A percentile compares a stretch with the other conserved stretches of the same genome.
Conservation (phyloP, 495 filamentous ascomycete species). For the Hypoxylon lienhwacheense region DNA sequence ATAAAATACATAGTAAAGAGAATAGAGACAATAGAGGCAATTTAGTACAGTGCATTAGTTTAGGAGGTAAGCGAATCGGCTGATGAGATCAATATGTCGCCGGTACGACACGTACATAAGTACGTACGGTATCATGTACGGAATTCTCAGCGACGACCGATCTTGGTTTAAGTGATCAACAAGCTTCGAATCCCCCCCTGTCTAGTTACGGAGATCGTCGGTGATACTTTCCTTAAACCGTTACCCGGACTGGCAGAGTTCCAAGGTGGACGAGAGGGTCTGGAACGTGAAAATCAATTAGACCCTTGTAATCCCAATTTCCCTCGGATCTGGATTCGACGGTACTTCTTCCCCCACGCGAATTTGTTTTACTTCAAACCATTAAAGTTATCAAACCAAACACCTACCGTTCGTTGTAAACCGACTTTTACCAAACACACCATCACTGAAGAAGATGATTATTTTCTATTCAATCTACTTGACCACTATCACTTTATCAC, state of each 20-base stretch:
- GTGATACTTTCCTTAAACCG: slow-evolving; percentile 34
- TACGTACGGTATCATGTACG: slow-evolving; percentile 11
- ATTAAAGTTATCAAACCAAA: neutral
- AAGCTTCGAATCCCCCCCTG: slow-evolving; percentile 22
- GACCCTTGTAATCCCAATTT: slow-evolving; percentile 35
- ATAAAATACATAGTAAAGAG: too few species aligned
- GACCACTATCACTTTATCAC: too few species aligned
- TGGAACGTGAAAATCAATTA: slow-evolving; percentile 34
- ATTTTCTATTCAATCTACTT: too few species aligned
- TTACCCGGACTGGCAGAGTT: slow-evolving; percentile 33
- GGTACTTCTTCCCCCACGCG: slow-evolving; percentile 34
- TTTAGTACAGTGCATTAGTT: too few species aligned
- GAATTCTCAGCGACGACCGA: slow-evolving; percentile 23
- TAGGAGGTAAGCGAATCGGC: too few species aligned
- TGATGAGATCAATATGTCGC: too few species aligned
- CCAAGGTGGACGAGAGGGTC: slow-evolving; percentile 23
- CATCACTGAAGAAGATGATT: too few species aligned
- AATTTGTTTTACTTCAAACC: slow-evolving; percentile 34
- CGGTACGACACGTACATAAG: too few species aligned
- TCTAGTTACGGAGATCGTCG: slow-evolving; percentile 24
- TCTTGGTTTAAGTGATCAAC: slow-evolving; percentile 33
- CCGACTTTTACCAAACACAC: neutral
- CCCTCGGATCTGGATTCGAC: slow-evolving; percentile 31
- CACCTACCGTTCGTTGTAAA: too few species aligned
- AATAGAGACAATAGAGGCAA: too few species aligned